Base-by-base conservation (phyloP, 306 rosid genomes). In the Vigna mungo region DNA sequence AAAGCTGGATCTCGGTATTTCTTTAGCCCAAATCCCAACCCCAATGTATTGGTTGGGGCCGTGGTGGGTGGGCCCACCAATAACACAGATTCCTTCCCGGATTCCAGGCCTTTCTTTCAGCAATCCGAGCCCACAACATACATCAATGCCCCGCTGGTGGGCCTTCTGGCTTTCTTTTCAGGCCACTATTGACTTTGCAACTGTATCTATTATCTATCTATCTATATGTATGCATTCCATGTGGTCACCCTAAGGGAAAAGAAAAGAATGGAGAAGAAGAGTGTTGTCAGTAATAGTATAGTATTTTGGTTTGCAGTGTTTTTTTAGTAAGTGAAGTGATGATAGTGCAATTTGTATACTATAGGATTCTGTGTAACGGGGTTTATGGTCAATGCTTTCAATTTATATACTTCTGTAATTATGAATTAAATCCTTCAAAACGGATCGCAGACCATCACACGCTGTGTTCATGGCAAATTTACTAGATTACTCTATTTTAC, bases 121-220 rank as follows among this genome's bases (percentile, higher is more conserved):
- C 85, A 95, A 61, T 89, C 98, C 0, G 96, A 95, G 90, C 98
- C 98, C 91, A 95, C 98, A 0, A 92, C 97, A 0, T 92, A 95
- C 67, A 95, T 92, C 70, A 92, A 95, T 20, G 93, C 96, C 5
- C 98, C 96, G 0, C 68, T 96, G 5, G 96, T 96, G 88, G 99
- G 98, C 86, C 94, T 95, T 6, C 96, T 95, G 0, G 85, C 94
- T 10, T 92, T 80, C 92, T 89, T 95, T 78, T 85, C 97, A 53
- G 89, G 93, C 85, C 99, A 95, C 74, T 46, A 59, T 52, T 94
- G 88, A 94, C 52, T 72, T 20, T 17, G 11, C 68, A 62, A 13
- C 5, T 68, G 72, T 68, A 47, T 67, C 1, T 64, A 41, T 39
- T 64, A 41, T 39, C 37, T 68, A 47, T 67, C 1, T 64, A 41